Evolutionary conservation across 257 asterid species (phyloP), one percentile per base, ranked within the genome.

Genomic region (Rhazya stricta): DNA sequence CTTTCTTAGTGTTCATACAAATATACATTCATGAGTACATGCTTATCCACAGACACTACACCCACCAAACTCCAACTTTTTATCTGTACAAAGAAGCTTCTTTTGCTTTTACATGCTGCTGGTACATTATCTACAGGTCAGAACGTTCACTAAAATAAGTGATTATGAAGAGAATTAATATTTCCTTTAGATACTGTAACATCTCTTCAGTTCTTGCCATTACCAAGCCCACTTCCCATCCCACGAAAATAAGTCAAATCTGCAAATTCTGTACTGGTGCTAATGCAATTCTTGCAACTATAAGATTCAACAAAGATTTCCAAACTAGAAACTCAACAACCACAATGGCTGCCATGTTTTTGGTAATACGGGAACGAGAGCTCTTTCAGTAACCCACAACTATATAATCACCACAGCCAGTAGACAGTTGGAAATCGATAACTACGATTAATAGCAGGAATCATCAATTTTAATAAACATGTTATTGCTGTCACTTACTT

Each of bases 401-500:
- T 50, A 50, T 18, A 25, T 46, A 34, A 30, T 25, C 15, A 34
- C 53, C 23, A 25, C 27, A 68, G 18, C 41, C 13, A 46, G 58
- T 39, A 12, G 36, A 30, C 6, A 29, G 18, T 30, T 43, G 4
- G 32, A 21, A n/a, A 7, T 29, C 2, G 6, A 1, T 30, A 67
- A 42, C 67, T 15, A n/a, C 45, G 60, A 11, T 2, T 1, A 61
- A 32, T 48, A 61, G 16, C 43, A 34, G 45, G 12, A 13, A n/a
- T 29, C 13, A 10, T 30, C 6, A 69, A 43, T 15, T 77, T 32
- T 32, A 32, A 23, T 36, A 23, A 54, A 1, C 1, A 71, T 7
- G 75, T 23, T 71, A 50, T 9, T 71, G 3, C 18, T 4, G 11
- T 50, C 61, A 81, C 94, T 88, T 89, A 94, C 98, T 82, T 94